These are phyloP conservation scores for Ganoderma meredithae DNA, from an alignment of 1,284 basidiomycete genomes.

Conservation along the genomic window DNA sequence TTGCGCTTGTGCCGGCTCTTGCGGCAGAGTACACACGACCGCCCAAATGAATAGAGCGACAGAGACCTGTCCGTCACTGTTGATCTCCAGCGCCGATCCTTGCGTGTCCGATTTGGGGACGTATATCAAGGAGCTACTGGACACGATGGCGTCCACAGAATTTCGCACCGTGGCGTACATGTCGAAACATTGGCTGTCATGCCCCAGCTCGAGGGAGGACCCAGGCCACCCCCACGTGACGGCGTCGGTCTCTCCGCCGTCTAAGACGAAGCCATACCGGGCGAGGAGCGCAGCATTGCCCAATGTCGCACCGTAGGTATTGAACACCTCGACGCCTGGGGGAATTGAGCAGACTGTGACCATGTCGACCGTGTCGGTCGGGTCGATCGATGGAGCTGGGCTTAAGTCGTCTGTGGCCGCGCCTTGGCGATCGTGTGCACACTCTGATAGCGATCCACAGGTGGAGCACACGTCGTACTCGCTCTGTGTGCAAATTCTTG, in stretches of 20 bases:
- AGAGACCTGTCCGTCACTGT: constrained; percentile 43
- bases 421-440: constrained; percentile 69
- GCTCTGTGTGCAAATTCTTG: constrained; percentile 53
- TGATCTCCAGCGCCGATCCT: constrained; percentile 30
- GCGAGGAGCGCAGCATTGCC: constrained; percentile 74
- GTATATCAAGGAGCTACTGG: constrained; percentile 27
- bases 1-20: neutral
- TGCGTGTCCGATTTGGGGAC: constrained; percentile 12
- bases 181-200: neutral
- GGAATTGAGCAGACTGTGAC: constrained; percentile 61
- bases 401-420: neutral
- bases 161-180: neutral
- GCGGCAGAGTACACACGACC: constrained; percentile 26
- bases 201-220: constrained; percentile 38
- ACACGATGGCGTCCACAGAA: neutral
- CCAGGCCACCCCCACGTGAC: constrained; percentile 52
- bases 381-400: neutral
- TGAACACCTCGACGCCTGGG: constrained; percentile 75
- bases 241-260: constrained; percentile 66
- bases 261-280: constrained; percentile 80
- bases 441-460: constrained; percentile 81
- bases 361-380: constrained; percentile 66
- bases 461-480: constrained; percentile 85
- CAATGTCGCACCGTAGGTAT: constrained; percentile 83
- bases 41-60: constrained; percentile 43